Evolutionary conservation across 1,284 basidiomycete species (phyloP), one percentile per base, ranked within the genome.

Genomic region (Trametes sp.): DNA sequence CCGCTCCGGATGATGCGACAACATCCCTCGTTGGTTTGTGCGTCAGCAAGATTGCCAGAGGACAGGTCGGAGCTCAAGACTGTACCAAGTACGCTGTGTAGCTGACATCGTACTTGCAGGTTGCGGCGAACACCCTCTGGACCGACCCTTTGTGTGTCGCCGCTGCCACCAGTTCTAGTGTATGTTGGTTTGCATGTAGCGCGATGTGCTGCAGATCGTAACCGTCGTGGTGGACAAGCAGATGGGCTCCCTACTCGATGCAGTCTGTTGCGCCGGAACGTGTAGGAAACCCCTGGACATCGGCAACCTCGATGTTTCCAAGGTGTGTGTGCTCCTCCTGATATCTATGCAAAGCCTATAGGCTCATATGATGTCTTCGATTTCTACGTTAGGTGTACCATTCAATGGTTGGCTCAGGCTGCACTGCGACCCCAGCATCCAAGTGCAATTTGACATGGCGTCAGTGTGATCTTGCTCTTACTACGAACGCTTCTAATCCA

Each of bases 371-470:
- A 33, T 28, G 7, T 29, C 16, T 10, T 9, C 16, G 10, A 4
- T 24, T n/a, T n/a, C n/a, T n/a, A n/a, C n/a, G n/a, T 4, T 16
- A 61, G 59, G 50, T 61, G 1, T 61, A 61, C 31, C 23, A 14
- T 4, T 6, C 49, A 1, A 62, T 62, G 41, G 54, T 62, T 10
- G 60, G 60, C 3, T 19, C 51, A 11, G 57, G 60, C 38, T 41
- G 38, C 16, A 41, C 38, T 28, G 49, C 60, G 1, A 38, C 26
- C 23, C 60, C 57, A 33, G 42, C 60, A 1, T 42, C 41, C 9
- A 50, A 54, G 16, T 62, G 60, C 50, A 38, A 54, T 16, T 44
- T 62, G 14, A 57, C 60, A 1, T 62, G 60, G 54, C 60, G 60
- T 62, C 24, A 38, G 60, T 49, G 13, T 5, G 9, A 26, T 14